Evolutionary conservation across 306 rosid genomes (phyloP).

Genomic region (Cucumis melo): DNA sequence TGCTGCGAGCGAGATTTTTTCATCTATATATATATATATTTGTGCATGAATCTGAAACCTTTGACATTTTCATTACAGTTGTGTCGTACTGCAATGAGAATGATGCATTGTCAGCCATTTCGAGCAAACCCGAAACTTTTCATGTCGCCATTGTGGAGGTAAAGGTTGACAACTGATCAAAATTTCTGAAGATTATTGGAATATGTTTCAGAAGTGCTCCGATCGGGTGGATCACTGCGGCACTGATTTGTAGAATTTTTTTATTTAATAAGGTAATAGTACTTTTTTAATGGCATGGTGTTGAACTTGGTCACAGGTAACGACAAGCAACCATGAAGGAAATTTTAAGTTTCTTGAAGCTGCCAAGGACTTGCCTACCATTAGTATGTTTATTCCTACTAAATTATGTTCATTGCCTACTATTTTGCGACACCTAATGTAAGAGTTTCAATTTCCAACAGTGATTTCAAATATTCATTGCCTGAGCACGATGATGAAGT

Average conservation of each 20-base stretch:
- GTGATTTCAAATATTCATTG: slow-evolving; percentile 77
- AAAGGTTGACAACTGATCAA: neutral
- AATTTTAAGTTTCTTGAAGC: slow-evolving; percentile 74
- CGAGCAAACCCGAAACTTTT: neutral
- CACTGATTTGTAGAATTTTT: neutral
- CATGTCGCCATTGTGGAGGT: slow-evolving; percentile 16
- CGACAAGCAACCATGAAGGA: slow-evolving; percentile 30
- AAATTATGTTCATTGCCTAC: neutral
- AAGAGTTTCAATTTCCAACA: slow-evolving; percentile 16
- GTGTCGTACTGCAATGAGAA: slow-evolving; percentile 9
- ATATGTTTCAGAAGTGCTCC: neutral
- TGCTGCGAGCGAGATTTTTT: neutral
- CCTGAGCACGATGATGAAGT: slow-evolving; percentile 86
- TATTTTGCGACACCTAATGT: neutral
- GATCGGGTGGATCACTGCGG: neutral
- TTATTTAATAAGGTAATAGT: neutral
- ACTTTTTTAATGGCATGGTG: neutral
- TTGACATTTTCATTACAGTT: slow-evolving; percentile 1
- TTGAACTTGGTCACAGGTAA: slow-evolving; percentile 34
- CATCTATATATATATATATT: neutral
- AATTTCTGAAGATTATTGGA: neutral
- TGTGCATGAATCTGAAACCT: neutral
- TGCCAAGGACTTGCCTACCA: slow-evolving; percentile 80
- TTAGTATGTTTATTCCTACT: slow-evolving; percentile 42
- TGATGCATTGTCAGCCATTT: slow-evolving; percentile 12